Evolutionary conservation across 352 stramenopile genomes (phyloP).

Genomic region (Vaucheria bursata): DNA sequence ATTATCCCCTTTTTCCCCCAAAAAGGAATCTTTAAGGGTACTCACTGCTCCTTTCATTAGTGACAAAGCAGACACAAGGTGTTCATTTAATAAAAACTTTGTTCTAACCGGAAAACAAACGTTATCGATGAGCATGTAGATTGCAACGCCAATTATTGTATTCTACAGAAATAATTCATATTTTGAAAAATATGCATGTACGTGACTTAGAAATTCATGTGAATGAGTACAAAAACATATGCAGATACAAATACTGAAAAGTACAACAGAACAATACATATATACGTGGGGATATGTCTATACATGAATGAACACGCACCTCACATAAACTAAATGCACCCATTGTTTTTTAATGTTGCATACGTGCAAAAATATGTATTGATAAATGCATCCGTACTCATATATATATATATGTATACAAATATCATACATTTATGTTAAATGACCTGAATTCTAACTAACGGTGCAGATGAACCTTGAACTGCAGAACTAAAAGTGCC

Average conservation of each 20-base stretch:
- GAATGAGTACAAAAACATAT: not conserved
- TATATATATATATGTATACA: not conserved
- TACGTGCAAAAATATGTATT: not conserved
- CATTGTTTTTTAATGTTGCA: not conserved
- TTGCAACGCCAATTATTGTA: slow-evolving; percentile 45
- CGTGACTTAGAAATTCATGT: not conserved
- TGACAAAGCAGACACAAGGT: not conserved
- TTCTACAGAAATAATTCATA: slow-evolving; percentile 1
- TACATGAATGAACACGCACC: not conserved
- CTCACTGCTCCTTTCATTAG: not conserved
- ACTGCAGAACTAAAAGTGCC: not conserved
- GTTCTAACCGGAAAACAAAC: not conserved
- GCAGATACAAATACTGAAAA: not conserved
- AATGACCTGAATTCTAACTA: not conserved
- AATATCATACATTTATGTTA: not conserved
- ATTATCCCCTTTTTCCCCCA: no score
- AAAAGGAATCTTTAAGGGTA: not conserved
- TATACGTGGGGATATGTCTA: not conserved
- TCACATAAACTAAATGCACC: not conserved
- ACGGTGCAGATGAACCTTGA: not conserved
- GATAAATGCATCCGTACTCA: not conserved
- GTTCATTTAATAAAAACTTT: not conserved
- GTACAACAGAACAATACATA: not conserved
- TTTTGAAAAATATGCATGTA: not conserved
- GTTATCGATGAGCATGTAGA: slow-evolving; percentile 46